Evolutionary conservation across 768 basidiomycete species (phyloP).

Genomic region (Pholiota conissans): DNA sequence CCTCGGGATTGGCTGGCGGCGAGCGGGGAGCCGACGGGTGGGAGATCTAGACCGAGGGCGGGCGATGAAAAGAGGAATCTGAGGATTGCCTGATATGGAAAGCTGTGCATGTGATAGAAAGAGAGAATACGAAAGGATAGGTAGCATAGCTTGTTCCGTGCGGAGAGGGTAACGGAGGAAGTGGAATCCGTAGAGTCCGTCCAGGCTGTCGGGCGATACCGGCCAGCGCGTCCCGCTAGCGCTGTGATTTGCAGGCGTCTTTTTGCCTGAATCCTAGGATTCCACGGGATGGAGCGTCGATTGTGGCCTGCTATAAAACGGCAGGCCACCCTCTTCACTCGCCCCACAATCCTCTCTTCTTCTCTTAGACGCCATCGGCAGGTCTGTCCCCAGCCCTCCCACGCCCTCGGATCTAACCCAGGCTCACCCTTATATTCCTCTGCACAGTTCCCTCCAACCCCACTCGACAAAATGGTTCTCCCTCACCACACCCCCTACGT

Average conservation of each 20-base stretch:
- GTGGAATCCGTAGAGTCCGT: slow-evolving; percentile 13
- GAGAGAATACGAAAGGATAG: background rate
- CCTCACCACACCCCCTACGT: slow-evolving; percentile 80
- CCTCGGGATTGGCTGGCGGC: slow-evolving; percentile 12
- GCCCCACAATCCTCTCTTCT: slow-evolving; percentile 3
- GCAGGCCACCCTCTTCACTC: background rate
- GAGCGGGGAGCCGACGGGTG: slow-evolving; percentile 19
- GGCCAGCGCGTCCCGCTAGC: slow-evolving; percentile 18
- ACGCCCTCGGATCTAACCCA: slow-evolving; percentile 16
- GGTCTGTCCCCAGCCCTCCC: slow-evolving; percentile 9
- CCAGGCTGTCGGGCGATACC: slow-evolving; percentile 28
- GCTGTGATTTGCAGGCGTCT: slow-evolving; percentile 14
- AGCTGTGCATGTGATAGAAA: slow-evolving; percentile 19
- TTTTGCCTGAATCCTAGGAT: slow-evolving; percentile 29
- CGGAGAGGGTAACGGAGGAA: slow-evolving; percentile 19
- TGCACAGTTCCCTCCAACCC: slow-evolving; percentile 18
- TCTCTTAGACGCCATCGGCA: slow-evolving; percentile 8
- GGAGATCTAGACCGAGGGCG: slow-evolving; percentile 4
- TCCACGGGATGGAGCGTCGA: slow-evolving; percentile 33
- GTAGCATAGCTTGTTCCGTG: slow-evolving; percentile 14
- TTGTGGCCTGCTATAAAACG: slow-evolving; percentile 31
- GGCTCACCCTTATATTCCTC: slow-evolving; percentile 8
- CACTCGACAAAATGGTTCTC: slow-evolving; percentile 56
- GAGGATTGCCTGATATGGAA: slow-evolving; percentile 3
- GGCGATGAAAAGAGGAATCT: slow-evolving; percentile 2